phyloP scores from a whole-genome alignment of 2,329 filamentous ascomycete genomes.

The Phaeomoniella chlamydospora region DNA sequence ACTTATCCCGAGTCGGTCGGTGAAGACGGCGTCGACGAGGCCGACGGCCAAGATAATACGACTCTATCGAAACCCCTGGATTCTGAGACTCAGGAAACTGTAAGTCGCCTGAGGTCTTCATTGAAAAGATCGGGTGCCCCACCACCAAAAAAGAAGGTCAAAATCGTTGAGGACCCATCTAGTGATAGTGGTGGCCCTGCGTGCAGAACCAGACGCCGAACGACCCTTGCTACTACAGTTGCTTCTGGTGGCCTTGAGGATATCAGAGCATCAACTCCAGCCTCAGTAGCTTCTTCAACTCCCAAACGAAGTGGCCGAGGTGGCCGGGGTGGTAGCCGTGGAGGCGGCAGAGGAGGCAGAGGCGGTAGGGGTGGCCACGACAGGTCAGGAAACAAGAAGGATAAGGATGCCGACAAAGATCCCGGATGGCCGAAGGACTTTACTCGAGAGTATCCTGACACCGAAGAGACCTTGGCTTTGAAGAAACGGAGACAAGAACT shows the following conservation, averaged over 20 bases:
- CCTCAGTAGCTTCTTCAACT: not conserved
- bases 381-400: conserved; percentile 11
- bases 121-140: too few relatives aligned
- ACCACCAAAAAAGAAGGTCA: not conserved
- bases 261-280: not conserved
- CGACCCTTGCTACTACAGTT: not conserved
- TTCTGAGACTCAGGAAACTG: too few relatives aligned
- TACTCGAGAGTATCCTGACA: conserved; percentile 13
- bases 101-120: too few relatives aligned
- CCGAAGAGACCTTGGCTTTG: conserved; percentile 12
- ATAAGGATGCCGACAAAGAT: too few relatives aligned
- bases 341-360: conserved; percentile 16
- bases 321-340: conserved; percentile 17
- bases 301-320: not conserved
- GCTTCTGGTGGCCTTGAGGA: not conserved
- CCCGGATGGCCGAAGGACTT: conserved; percentile 12
- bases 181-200: not conserved
- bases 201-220: not conserved
- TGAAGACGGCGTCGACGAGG: too few relatives aligned
- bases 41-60: too few relatives aligned
- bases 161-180: not conserved
- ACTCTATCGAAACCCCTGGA: too few relatives aligned
- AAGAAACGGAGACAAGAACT: conserved; percentile 26
- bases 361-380: conserved; percentile 12
- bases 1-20: too few relatives aligned